Conservation (phyloP, 2,329 filamentous ascomycete species). For the Phialocephala subalpina region DNA sequence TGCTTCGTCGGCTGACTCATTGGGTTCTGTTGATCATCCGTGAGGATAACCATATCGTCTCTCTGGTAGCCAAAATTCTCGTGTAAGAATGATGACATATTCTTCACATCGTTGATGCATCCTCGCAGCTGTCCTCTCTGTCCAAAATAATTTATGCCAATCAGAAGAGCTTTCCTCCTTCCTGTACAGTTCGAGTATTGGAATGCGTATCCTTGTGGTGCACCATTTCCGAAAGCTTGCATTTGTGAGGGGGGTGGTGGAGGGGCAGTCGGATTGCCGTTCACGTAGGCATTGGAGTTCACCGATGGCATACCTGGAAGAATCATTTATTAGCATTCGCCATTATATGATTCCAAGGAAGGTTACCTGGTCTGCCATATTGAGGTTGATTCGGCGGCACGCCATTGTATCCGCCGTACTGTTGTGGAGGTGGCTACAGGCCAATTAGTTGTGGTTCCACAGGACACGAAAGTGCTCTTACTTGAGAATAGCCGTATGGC, state of each 20-base stretch:
- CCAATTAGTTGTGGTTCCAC: slow-evolving; percentile 8
- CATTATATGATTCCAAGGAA: background rate
- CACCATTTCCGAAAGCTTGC: slow-evolving; percentile 81
- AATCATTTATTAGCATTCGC: slow-evolving; percentile 16
- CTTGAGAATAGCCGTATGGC: slow-evolving; percentile 43
- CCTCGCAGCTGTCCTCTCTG: slow-evolving; percentile 90
- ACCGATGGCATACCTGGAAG: slow-evolving; percentile 49
- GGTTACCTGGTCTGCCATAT: slow-evolving; percentile 59
- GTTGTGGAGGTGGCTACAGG: slow-evolving; percentile 53
- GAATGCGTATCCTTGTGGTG: slow-evolving; percentile 82
- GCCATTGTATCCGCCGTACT: slow-evolving; percentile 52
- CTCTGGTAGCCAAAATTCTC: slow-evolving; percentile 91
- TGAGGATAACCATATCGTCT: slow-evolving; percentile 96
- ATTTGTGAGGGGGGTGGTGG: slow-evolving; percentile 73
- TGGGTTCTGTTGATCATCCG: slow-evolving; percentile 95
- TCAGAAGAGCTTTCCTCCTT: slow-evolving; percentile 85
- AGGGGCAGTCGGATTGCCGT: slow-evolving; percentile 66
- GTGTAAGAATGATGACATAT: slow-evolving; percentile 92
- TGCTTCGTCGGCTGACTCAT: slow-evolving; percentile 97
- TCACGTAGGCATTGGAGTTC: slow-evolving; percentile 61
- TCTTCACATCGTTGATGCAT: slow-evolving; percentile 97
- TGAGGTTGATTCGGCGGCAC: slow-evolving; percentile 48
- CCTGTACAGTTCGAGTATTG: slow-evolving; percentile 94
- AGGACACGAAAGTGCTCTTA: slow-evolving; percentile 26
- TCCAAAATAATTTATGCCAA: slow-evolving; percentile 97